Conservation (phyloP, 768 basidiomycete species). For the Suillus lakei region DNA sequence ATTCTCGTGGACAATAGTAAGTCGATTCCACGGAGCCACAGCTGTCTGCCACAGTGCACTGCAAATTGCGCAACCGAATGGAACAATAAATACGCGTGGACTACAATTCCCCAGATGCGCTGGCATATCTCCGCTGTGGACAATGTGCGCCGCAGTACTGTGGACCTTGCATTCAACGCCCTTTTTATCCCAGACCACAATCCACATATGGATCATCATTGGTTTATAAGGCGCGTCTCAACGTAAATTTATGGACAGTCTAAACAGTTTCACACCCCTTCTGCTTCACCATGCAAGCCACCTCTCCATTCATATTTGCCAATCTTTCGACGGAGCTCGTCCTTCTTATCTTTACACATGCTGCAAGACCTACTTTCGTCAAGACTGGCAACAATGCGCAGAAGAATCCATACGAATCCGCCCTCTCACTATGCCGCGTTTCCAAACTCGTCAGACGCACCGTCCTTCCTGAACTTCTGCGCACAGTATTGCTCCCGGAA, state of each 20-base stretch:
- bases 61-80: neutral
- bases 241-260: neutral
- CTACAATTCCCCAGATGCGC: neutral
- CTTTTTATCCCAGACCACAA: neutral
- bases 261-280: neutral
- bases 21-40: neutral
- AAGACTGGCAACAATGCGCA: conserved; percentile 1
- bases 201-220: neutral
- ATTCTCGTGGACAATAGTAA: neutral
- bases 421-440: conserved; percentile 37
- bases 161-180: neutral
- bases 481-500: conserved; percentile 39
- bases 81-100: neutral
- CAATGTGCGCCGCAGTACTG: neutral
- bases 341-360: conserved; percentile 39
- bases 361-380: conserved; percentile 29
- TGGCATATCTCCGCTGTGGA: neutral
- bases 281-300: neutral
- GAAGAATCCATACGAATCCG: conserved; percentile 25
- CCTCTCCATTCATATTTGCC: conserved; percentile 23
- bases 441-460: conserved; percentile 38
- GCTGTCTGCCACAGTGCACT: neutral
- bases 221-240: conserved; percentile 2
- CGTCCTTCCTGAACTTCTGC: conserved; percentile 44
- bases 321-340: conserved; percentile 41